A percentile compares a stretch with the other conserved stretches of the same genome.
Conservation (phyloP, 2,329 filamentous ascomycete genomes). For the Trichothecium roseum region DNA sequence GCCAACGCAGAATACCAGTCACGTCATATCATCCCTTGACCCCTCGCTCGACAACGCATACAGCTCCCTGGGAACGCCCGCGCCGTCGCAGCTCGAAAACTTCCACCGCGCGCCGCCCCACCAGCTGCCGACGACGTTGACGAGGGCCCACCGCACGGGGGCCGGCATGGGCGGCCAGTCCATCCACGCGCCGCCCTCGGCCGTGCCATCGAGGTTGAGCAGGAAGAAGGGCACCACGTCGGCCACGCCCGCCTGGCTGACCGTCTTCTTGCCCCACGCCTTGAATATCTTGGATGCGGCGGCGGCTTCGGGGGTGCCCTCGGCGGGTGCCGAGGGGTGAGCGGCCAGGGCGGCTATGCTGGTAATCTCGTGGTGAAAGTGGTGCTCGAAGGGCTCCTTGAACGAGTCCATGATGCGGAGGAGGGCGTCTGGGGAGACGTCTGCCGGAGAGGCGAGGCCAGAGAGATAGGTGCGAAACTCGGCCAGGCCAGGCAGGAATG, state of each 20-base stretch:
- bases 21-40: conserved; percentile 2
- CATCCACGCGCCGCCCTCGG: conserved; percentile 48
- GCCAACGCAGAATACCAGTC: too few relatives aligned
- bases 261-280: conserved; percentile 51
- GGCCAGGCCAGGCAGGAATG: conserved; percentile 40
- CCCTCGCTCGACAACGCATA: conserved; percentile 29
- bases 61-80: conserved; percentile 41
- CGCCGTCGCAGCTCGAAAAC: conserved; percentile 50
- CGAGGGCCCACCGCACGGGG: conserved; percentile 47
- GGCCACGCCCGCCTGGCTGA: conserved; percentile 47
- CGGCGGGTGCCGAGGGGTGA: conserved; percentile 39
- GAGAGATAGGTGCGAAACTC: conserved; percentile 43
- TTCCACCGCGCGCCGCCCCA: conserved; percentile 49
- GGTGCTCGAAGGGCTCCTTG: conserved; percentile 36
- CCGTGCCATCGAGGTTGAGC: conserved; percentile 49
- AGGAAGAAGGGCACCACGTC: conserved; percentile 57
- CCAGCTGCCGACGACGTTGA: conserved; percentile 46
- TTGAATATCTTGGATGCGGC: conserved; percentile 42
- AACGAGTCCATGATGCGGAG: conserved; percentile 39
- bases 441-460: conserved; percentile 26
- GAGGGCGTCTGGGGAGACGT: conserved; percentile 34
- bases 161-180: conserved; percentile 56
- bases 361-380: conserved; percentile 45
- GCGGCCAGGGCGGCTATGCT: conserved; percentile 38
- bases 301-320: conserved; percentile 31